Conservation (phyloP, 2,329 filamentous ascomycete genomes). For the Ascochyta pisi region DNA sequence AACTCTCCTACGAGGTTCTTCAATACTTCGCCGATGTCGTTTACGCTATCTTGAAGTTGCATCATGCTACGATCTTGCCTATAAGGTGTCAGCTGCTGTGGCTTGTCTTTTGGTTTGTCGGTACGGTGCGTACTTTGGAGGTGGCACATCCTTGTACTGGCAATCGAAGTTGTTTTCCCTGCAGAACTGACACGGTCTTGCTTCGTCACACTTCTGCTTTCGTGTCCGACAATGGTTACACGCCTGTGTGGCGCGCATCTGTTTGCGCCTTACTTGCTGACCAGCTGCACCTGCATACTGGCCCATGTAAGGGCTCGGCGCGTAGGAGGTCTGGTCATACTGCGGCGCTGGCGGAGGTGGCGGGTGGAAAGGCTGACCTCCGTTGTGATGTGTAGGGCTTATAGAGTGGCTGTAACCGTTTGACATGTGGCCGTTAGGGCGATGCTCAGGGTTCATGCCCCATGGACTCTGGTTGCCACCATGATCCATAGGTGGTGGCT, state of each 20-base stretch:
- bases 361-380: constrained; percentile 39
- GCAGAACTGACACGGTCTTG: constrained; percentile 64
- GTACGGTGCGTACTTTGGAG: constrained; percentile 74
- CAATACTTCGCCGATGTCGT: constrained; percentile 43
- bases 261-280: constrained; percentile 42
- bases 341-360: constrained; percentile 37
- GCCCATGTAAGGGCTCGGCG: constrained; percentile 38
- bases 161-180: constrained; percentile 85
- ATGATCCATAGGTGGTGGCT: constrained; percentile 46
- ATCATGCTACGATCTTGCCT: constrained; percentile 59
- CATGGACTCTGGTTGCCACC: constrained; percentile 42
- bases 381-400: constrained; percentile 39
- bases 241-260: constrained; percentile 62
- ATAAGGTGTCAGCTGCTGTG: constrained; percentile 26
- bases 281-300: constrained; percentile 35
- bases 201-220: constrained; percentile 53
- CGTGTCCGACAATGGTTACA: constrained; percentile 62
- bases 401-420: constrained; percentile 44
- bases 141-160: constrained; percentile 88
- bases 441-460: constrained; percentile 43
- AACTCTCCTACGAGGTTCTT: constrained; percentile 41
- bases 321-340: constrained; percentile 40
- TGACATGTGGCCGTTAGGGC: constrained; percentile 39
- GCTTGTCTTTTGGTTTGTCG: neutral
- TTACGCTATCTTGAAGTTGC: constrained; percentile 56